phyloP scores from a whole-genome alignment of 1,284 basidiomycete species.

The Tetrapyrgos nigripes region DNA sequence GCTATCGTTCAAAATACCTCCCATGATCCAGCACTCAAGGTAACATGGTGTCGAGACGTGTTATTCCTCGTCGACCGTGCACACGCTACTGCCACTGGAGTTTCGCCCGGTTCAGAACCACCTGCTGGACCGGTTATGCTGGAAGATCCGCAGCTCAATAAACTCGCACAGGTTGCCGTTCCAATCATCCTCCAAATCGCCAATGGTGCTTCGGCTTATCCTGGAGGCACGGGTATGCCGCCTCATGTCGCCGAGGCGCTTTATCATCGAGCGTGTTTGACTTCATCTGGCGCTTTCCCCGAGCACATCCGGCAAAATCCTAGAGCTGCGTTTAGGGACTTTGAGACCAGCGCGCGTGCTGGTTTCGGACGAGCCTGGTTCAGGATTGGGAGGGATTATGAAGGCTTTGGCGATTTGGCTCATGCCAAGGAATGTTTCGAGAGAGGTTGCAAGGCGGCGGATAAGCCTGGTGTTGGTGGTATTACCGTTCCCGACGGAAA shows the following conservation, averaged over 20 bases:
- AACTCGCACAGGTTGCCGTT: conserved; percentile 72
- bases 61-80: conserved; percentile 74
- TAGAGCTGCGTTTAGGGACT: conserved; percentile 86
- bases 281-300: conserved; percentile 72
- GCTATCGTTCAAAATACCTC: conserved; percentile 52
- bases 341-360: conserved; percentile 78
- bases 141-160: conserved; percentile 65
- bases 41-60: conserved; percentile 84
- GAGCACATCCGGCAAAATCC: conserved; percentile 70
- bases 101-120: conserved; percentile 43
- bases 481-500: background rate
- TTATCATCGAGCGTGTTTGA: conserved; percentile 76
- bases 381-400: conserved; percentile 89
- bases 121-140: conserved; percentile 61
- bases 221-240: conserved; percentile 40
- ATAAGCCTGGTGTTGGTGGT: conserved; percentile 64
- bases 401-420: conserved; percentile 77
- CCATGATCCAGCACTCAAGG: conserved; percentile 62
- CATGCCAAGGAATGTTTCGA: conserved; percentile 87
- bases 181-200: conserved; percentile 65
- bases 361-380: conserved; percentile 87
- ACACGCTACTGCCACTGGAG: conserved; percentile 24
- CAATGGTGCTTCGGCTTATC: conserved; percentile 30
- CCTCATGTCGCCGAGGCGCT: conserved; percentile 73
- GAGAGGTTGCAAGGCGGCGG: conserved; percentile 62